Evolutionary conservation across 768 basidiomycete genomes (phyloP), one percentile per base, ranked within the genome.

Genomic region (Chalciporus chontae): DNA sequence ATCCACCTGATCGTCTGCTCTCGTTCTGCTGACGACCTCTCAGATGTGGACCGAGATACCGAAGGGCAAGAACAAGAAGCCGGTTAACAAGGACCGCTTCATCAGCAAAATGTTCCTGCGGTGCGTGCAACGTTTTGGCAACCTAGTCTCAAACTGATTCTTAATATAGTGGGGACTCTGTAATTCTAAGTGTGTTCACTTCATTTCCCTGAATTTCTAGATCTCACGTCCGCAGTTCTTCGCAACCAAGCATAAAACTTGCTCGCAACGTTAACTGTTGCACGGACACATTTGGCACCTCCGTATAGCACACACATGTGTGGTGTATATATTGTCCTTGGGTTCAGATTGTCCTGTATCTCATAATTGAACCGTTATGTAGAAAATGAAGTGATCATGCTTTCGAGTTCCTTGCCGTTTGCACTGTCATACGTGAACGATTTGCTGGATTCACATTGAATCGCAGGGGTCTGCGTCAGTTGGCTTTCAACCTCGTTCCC

Each of bases 11-110:
- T 56, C 40, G 32, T 39, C 36, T 41, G 34, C 15, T 6, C 18
- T 40, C 2, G 24, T 54, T 39, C 23, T 21, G 21, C 18, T 61
- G 51, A 67, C 29, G 32, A 34, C 43, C 6, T 56, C 43, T 52
- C 29, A 99, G 93, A 98, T 98, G 95, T 98, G 96, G 96, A 97
- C 94, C 18, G 96, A 99, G 69, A 70, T 85, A 41, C 96, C 96
- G 17, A 98, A 97, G 71, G 94, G 93, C 36, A 98, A 98, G 74
- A 93, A 93, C 66, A 97, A 96, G 76, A 98, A 97, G 66, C 91
- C 96, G 7, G 85, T 98, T 49, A 98, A 98, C 77, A 98, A 98
- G 73, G 96, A 98, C 71, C 81, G 96, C 42, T 99, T 98, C 75
- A 95, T 99, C 69, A 95, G 93, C 69, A 99, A 98, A 74, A 95